Percentiles rank a stretch among this genome's conserved stretches.
Conservation (phyloP, 768 basidiomycete species). For the Lactarius evosmus region DNA sequence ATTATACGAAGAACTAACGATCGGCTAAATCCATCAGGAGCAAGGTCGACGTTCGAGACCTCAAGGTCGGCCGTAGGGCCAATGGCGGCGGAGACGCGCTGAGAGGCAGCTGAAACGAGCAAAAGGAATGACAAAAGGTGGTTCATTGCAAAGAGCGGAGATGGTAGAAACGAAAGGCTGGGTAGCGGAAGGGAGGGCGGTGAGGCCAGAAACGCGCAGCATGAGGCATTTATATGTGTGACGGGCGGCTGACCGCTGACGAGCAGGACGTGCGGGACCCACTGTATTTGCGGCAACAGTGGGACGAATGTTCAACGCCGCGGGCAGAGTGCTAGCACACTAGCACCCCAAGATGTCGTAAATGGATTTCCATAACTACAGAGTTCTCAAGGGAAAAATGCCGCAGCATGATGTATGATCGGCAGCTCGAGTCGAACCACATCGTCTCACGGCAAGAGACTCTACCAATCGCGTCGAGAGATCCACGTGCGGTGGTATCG, state of each 20-base stretch:
- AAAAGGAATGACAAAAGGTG: slow-evolving; percentile 22
- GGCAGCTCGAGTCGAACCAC: background rate
- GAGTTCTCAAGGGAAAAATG: background rate
- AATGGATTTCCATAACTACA: background rate
- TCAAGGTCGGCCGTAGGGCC: slow-evolving; percentile 31
- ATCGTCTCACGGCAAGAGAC: background rate
- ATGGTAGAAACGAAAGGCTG: slow-evolving; percentile 1
- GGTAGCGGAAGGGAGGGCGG: background rate
- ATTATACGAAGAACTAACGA: slow-evolving; percentile 2
- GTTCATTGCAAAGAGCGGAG: slow-evolving; percentile 20
- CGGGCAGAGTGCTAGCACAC: background rate
- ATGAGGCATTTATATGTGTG: slow-evolving; percentile 20
- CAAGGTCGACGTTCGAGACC: slow-evolving; percentile 29
- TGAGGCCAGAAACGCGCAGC: background rate
- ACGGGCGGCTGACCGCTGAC: slow-evolving; percentile 21
- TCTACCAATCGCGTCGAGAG: background rate
- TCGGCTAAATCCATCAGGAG: slow-evolving; percentile 32
- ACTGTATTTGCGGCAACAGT: background rate
- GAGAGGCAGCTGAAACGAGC: slow-evolving; percentile 15
- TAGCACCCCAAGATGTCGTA: background rate
- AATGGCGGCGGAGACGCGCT: slow-evolving; percentile 25
- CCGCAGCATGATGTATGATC: background rate
- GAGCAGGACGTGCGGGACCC: background rate
- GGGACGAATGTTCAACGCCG: background rate
- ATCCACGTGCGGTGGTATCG: background rate